Evolutionary conservation across 148 eudicot species (phyloP), one percentile per base, ranked within the genome.

Genomic region (Selenicereus undatus): DNA sequence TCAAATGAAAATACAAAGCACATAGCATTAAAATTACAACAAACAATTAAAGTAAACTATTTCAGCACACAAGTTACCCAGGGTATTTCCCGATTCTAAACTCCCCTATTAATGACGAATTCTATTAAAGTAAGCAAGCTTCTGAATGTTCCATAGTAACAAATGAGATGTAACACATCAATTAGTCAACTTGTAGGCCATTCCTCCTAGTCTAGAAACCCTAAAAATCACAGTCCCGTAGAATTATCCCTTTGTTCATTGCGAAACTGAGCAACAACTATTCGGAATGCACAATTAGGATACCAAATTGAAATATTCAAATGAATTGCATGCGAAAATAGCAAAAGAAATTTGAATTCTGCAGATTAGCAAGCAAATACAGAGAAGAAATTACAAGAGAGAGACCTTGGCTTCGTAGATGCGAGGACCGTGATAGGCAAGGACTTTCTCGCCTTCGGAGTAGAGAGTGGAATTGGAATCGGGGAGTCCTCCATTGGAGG

Each of bases 381-480:
- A 56, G 71, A 42, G 12, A 17, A 18, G 24, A 10, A 24, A 10
- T 52, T 24, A 22, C 27, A 62, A 78, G 65, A 77, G 64, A 36
- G 51, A 54, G 78, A 70, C 98, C 94, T 93, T 95, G 89, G 98
- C 97, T 89, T 93, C 94, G 85, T 93, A 95, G 84, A 95, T 92
- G 78, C 96, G 93, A 80, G 98, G 97, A 64, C 97, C 98, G 64
- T 93, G 98, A 81, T 91, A 95, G 32, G 98, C 98, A 45, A 95
- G 97, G 22, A 96, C 98, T 78, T 91, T 93, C 77, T 96, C 99
- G 71, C 94, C 97, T 81, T 89, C 97, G 76, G 88, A 54, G 86
- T 86, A 96, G 51, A 90, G 76, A 71, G 83, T 69, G 11, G 94
- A 77, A 26, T 77, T 82, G 30, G 90, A 83, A 16, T 86, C 94